These are phyloP conservation scores for Candida loeiensis DNA, from an alignment of 805 yeast species.

Conservation along the genomic window DNA sequence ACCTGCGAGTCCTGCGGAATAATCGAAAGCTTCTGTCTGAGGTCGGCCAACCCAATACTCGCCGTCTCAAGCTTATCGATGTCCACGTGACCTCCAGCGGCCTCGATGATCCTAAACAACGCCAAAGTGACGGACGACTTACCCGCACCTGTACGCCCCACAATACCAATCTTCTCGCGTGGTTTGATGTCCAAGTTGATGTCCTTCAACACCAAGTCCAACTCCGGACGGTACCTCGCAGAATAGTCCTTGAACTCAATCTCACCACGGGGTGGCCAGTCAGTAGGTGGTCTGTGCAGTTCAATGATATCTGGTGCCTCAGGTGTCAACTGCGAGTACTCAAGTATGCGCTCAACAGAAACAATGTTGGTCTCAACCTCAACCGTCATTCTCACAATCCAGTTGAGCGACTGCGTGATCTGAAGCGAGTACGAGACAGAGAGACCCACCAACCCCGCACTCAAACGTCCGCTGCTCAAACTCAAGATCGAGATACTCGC, in stretches of 20 bases:
- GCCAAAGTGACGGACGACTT: slow-evolving; percentile 44
- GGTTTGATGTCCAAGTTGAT: slow-evolving; percentile 36
- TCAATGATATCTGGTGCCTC: slow-evolving; percentile 79
- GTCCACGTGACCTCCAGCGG: slow-evolving; percentile 32
- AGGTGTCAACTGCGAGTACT: slow-evolving; percentile 71
- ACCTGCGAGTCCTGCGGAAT: slow-evolving; percentile 48
- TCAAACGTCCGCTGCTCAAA: slow-evolving; percentile 61
- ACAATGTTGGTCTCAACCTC: slow-evolving; percentile 98
- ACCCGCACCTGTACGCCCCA: slow-evolving; percentile 47
- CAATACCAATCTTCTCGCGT: slow-evolving; percentile 42
- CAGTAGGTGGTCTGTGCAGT: slow-evolving; percentile 53
- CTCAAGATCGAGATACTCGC: slow-evolving; percentile 77
- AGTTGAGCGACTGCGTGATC: slow-evolving; percentile 87
- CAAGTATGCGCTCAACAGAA: slow-evolving; percentile 90
- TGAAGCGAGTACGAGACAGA: slow-evolving; percentile 91
- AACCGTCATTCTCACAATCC: slow-evolving; percentile 98
- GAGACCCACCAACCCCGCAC: slow-evolving; percentile 92
- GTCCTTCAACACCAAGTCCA: slow-evolving; percentile 40
- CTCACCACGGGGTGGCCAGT: slow-evolving; percentile 40
- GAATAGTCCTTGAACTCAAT: slow-evolving; percentile 37
- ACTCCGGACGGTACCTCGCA: slow-evolving; percentile 42
- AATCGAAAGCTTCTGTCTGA: slow-evolving; percentile 40
- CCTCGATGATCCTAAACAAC: slow-evolving; percentile 42
- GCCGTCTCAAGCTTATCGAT: slow-evolving; percentile 35
- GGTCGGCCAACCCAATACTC: slow-evolving; percentile 39